phyloP scores from a whole-genome alignment of 2,329 filamentous ascomycete species.

The Fusarium sp. region DNA sequence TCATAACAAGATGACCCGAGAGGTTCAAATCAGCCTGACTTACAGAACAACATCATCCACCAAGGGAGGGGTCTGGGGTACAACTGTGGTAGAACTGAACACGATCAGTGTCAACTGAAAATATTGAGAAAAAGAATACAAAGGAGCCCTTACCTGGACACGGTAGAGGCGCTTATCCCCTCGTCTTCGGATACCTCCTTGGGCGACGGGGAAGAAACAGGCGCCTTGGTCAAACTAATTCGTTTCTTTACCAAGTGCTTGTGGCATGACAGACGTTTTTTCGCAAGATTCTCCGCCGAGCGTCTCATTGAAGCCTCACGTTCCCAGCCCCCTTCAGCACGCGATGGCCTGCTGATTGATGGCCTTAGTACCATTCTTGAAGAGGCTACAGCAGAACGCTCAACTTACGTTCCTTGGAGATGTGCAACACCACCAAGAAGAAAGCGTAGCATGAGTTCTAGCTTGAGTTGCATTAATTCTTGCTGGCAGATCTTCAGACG shows the following conservation, averaged over 20 bases:
- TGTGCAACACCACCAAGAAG: constrained; percentile 10
- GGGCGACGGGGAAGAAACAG: background rate
- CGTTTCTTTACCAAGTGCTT: background rate
- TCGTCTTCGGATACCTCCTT: background rate
- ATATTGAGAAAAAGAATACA: no score
- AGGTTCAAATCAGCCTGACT: no score
- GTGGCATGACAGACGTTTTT: background rate
- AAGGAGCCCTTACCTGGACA: no score
- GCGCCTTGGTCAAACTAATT: background rate
- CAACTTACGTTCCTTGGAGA: constrained; percentile 5
- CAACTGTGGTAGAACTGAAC: no score
- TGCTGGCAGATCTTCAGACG: constrained; percentile 4
- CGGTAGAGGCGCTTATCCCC: background rate
- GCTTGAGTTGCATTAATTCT: constrained; percentile 12
- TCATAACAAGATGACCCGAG: no score
- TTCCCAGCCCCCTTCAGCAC: background rate
- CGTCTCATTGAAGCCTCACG: background rate
- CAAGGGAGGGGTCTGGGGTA: no score
- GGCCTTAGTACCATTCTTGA: accelerated
- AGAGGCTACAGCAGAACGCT: accelerated
- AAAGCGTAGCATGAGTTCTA: constrained; percentile 9
- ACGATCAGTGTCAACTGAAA: no score
- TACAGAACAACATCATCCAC: no score
- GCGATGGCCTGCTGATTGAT: background rate
- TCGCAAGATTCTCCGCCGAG: background rate